These are phyloP conservation scores for Ophiognomonia clavigignenti-juglandacearum DNA, from an alignment of 2,329 filamentous ascomycete species.

Conservation along the genomic window DNA sequence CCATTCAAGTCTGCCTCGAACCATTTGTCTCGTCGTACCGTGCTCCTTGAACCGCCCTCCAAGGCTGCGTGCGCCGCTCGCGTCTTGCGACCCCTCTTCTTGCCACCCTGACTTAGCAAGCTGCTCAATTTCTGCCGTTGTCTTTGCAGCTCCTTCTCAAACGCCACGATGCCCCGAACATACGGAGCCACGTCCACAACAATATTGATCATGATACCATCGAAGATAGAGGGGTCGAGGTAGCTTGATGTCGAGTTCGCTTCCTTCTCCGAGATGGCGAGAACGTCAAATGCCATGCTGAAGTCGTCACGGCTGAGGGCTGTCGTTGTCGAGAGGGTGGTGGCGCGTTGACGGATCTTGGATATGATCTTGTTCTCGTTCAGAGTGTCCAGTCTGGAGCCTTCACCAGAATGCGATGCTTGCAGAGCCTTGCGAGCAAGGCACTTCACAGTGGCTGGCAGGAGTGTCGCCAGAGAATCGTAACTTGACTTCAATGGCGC, in stretches of 20 bases:
- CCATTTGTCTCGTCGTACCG: constrained; percentile 62
- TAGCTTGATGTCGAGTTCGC: constrained; percentile 28
- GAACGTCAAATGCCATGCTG: constrained; percentile 55
- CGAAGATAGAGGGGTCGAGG: constrained; percentile 69
- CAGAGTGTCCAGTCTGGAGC: constrained; percentile 21
- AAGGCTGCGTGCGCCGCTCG: constrained; percentile 64
- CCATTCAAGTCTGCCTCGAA: constrained; percentile 56
- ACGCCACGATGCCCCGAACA: constrained; percentile 77
- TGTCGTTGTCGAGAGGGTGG: constrained; percentile 17
- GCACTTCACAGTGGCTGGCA: constrained; percentile 29
- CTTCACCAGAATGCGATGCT: constrained; percentile 1
- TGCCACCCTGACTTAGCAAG: constrained; percentile 48
- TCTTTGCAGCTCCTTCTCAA: constrained; percentile 66
- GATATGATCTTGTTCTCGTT: constrained; percentile 29
- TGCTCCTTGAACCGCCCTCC: constrained; percentile 60
- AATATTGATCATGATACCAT: constrained; percentile 63
- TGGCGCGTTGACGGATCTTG: constrained; percentile 34
- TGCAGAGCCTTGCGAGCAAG: constrained; percentile 27
- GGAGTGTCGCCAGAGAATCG: constrained; percentile 23
- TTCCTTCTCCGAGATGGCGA: constrained; percentile 46
- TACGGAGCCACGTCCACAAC: constrained; percentile 81
- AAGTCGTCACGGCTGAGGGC: constrained; percentile 46
- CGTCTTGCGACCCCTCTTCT: constrained; percentile 60
- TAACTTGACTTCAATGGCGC: constrained; percentile 32
- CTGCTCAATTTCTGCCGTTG: constrained; percentile 55